Evolutionary conservation across 306 rosid genomes (phyloP).

Genomic region (Quercus wislizeni): DNA sequence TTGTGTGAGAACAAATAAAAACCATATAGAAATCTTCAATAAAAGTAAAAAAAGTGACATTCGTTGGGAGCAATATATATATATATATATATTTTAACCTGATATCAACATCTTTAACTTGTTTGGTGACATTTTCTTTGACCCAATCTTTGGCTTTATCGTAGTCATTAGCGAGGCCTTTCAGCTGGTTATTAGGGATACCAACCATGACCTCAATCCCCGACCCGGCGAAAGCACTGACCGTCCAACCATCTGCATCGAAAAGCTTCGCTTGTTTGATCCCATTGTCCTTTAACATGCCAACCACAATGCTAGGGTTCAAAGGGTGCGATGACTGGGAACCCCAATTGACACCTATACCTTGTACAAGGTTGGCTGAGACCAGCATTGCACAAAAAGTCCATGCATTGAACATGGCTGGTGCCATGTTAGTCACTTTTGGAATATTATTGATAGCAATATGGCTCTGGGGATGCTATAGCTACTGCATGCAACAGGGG

Average conservation of each 20-base stretch:
- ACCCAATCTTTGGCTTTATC: constrained; percentile 55
- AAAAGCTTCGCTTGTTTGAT: constrained; percentile 69
- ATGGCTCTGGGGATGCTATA: background rate
- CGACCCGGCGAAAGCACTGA: constrained; percentile 55
- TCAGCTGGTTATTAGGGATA: constrained; percentile 62
- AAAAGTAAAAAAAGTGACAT: background rate
- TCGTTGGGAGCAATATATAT: background rate
- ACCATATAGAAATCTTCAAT: no score
- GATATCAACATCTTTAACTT: constrained; percentile 45
- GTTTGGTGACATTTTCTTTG: constrained; percentile 49
- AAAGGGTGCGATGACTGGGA: constrained; percentile 51
- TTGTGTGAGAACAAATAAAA: no score
- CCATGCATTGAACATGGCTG: constrained; percentile 18
- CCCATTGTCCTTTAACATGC: constrained; percentile 60
- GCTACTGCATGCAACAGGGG: background rate
- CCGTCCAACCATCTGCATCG: constrained; percentile 59
- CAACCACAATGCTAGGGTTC: constrained; percentile 45
- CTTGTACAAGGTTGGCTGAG: constrained; percentile 13
- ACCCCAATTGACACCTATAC: constrained; percentile 82
- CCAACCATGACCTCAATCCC: constrained; percentile 69
- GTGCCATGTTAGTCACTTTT: constrained; percentile 27
- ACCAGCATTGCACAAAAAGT: constrained; percentile 13
- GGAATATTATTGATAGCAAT: background rate
- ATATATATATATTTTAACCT: constrained; percentile 28
- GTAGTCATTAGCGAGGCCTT: constrained; percentile 16